Base-by-base conservation (phyloP, 2,329 filamentous ascomycete genomes). In the Diaporthe longicolla region DNA sequence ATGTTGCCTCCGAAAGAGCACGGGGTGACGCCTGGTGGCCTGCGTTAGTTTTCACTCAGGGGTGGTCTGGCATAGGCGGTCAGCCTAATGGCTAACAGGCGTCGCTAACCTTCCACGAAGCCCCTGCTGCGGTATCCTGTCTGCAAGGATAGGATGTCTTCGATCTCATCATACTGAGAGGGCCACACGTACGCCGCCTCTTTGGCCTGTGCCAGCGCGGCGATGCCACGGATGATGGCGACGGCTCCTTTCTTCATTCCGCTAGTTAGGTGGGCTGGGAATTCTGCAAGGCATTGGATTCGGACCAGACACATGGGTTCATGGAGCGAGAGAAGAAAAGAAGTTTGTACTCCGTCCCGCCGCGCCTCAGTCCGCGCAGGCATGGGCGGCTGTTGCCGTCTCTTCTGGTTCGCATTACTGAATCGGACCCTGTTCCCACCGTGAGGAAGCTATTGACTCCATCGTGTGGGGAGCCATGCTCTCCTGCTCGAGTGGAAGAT, bases 1-100 rank as follows among this genome's bases (percentile, higher is more conserved):
- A 73, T 71, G 59, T 77, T 78, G 43, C 74, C 70, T 21, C 78
- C 76, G 11, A 76, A 76, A 32, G 59, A 63, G 59, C 59, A 63
- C 7, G 59, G 59, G 40, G 59, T 63, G 24, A 63, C 59, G 40
- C 59, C 59, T 63, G 58, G 37, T 40, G 17, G 24, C 59, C 35
- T 48, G 24, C 40, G 19, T 63, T 40, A 63, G 59, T 32, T 15
- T 15, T 9, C 29, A 7, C 29, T 7, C 29, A 6, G 29, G 10
- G 40, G 24, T 13, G 26, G 13, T 32, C 40, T 48, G 40, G 40
- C 32, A 59, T 35, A 21, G 55, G 32, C 32, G 55, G 29, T 32
- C 37, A 29, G 29, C 35, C n/a, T 13, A 32, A n/a, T 63, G 45
- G 13, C 40, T 63, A 24, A 63, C 48, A 17, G 59, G 17, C 59